A percentile compares a stretch with the other conserved stretches of the same genome.
Evolutionary conservation across 768 basidiomycete genomes (phyloP).

Genomic region (Lentinula raphanica): DNA sequence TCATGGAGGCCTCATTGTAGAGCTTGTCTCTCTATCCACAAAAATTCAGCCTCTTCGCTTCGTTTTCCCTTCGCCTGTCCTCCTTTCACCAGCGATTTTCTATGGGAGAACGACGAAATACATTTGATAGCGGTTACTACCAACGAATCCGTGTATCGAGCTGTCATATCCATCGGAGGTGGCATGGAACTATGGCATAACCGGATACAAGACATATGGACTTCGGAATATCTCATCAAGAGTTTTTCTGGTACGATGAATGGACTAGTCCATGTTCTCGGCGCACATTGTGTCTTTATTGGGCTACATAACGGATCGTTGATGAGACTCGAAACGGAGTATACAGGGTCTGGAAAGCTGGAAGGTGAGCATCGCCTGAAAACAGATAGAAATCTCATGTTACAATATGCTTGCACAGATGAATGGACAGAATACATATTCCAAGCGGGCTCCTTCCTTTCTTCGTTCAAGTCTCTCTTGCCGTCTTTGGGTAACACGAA

Average conservation of each 20-base stretch:
- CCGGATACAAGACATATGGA: conserved; percentile 49
- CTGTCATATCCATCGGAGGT: conserved; percentile 57
- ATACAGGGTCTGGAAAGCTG: conserved; percentile 44
- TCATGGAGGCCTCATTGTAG: conserved; percentile 67
- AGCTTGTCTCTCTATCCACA: conserved; percentile 69
- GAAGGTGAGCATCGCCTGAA: conserved; percentile 47
- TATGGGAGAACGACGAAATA: conserved; percentile 48
- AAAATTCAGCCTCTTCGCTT: conserved; percentile 67
- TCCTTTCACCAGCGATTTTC: conserved; percentile 61
- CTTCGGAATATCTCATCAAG: conserved; percentile 64
- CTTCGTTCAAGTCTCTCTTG: conserved; percentile 61
- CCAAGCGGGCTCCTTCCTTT: conserved; percentile 56
- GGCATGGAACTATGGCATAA: conserved; percentile 55
- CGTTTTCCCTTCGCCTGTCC: conserved; percentile 65
- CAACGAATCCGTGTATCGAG: conserved; percentile 66
- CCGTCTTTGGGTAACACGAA: conserved; percentile 41
- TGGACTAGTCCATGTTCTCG: conserved; percentile 61
- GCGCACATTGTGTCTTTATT: conserved; percentile 61
- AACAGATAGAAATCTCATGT: not conserved
- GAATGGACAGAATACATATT: conserved; percentile 65
- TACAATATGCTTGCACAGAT: conserved; percentile 48
- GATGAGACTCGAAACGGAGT: conserved; percentile 65
- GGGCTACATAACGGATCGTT: conserved; percentile 57
- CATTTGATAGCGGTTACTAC: conserved; percentile 68
- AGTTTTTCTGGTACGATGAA: conserved; percentile 37